Evolutionary conservation across 1,139 yeast genomes (phyloP), one percentile per base, ranked within the genome.

Genomic region (Wickerhamiella infanticola): DNA sequence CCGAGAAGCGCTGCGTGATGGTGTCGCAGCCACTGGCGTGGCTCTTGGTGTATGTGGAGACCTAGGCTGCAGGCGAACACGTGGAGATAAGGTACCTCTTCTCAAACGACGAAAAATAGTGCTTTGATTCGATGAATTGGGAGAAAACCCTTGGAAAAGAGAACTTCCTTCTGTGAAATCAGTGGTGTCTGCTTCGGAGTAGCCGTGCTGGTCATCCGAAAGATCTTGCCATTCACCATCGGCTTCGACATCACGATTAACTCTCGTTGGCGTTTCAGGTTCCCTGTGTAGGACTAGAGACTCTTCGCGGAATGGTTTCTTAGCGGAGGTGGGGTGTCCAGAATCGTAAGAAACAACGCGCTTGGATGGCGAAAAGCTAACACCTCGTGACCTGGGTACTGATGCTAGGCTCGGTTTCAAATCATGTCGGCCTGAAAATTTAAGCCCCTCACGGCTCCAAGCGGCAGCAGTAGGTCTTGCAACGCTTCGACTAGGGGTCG

Each of bases 171-270:
- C 40, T 29, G 33, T 29, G 11, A 7, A 29, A 29, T 29, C 33
- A 13, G 29, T 26, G 26, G 31, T 23, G 18, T 38, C 40, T 4
- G 23, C 33, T 8, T 38, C 40, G 5, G 40, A 38, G n/a, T 4
- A 38, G 8, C 25, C 6, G 25, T 5, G 24, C 39, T 18, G 29
- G 11, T 31, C 40, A 2, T 39, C 45, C 7, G 48, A 50, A 9
- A 51, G 41, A 24, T 51, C 53, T 39, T 51, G 53, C 53, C 53
- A 51, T 25, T 48, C 53, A 18, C 45, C 54, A 9, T 51, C 53
- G 6, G 47, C 47, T 6, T 41, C 42, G 9, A 27, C 24, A 11
- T n/a, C 36, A 18, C 23, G 9, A 3, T 11, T 5, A 9, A 24
- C 26, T 39, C 35, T 33, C 8, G 44, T 40, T 2, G 43, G 45